phyloP scores from a whole-genome alignment of 148 eudicot species.

The Drosera capensis region DNA sequence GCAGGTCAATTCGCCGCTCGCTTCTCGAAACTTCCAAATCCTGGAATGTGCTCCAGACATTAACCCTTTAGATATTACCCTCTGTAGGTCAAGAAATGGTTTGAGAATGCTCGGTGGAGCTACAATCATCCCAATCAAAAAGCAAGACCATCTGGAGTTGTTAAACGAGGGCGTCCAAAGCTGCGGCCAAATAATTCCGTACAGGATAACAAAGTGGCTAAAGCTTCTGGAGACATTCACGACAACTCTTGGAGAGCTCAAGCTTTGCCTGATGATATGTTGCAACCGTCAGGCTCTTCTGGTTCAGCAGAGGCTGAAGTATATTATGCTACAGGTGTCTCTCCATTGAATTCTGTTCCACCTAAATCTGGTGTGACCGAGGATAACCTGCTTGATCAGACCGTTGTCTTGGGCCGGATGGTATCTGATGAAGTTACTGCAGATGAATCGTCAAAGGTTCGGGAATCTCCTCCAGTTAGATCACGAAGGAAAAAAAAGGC shows the following conservation, averaged over 20 bases:
- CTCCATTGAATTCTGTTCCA: too few relatives aligned
- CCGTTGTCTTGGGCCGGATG: background rate
- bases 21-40: too few relatives aligned
- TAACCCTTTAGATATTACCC: background rate
- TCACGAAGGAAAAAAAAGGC: background rate
- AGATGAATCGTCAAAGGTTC: background rate
- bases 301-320: too few relatives aligned
- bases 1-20: conserved; percentile 21
- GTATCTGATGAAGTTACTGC: background rate
- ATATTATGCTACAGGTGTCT: too few relatives aligned
- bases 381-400: too few relatives aligned
- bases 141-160: conserved; percentile 9
- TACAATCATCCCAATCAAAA: conserved; percentile 26
- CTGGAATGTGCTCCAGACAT: background rate
- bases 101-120: conserved; percentile 89
- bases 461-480: background rate
- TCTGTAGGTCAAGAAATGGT: conserved; percentile 70
- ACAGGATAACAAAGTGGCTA: conserved; percentile 12
- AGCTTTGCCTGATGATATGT: too few relatives aligned
- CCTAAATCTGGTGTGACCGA: too few relatives aligned
- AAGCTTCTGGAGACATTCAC: too few relatives aligned
- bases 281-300: too few relatives aligned
- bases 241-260: too few relatives aligned
- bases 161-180: too few relatives aligned
- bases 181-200: too few relatives aligned